These are phyloP conservation scores for Aspergillus sp. DNA, from an alignment of 2,329 filamentous ascomycete genomes.

Conservation along the genomic window DNA sequence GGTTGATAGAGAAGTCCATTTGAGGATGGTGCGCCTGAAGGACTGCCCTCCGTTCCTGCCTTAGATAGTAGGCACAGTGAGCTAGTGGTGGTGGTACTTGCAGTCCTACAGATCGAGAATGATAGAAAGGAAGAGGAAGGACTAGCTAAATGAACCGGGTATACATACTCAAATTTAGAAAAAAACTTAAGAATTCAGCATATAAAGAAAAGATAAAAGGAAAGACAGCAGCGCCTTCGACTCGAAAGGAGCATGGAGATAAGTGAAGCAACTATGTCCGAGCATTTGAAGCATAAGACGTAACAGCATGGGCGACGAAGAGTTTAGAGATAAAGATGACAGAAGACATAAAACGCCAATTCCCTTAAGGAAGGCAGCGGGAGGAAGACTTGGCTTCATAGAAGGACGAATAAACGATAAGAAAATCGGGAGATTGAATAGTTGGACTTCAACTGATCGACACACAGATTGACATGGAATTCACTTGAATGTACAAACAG, in stretches of 20 bases:
- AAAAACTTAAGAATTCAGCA: background rate
- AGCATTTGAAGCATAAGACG: background rate
- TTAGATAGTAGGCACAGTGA: background rate
- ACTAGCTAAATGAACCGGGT: background rate
- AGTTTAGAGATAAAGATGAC: background rate
- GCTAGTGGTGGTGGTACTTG: background rate
- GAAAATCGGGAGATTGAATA: constrained; percentile 10
- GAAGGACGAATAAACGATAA: background rate
- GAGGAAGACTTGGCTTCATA: background rate
- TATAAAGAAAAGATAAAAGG: background rate
- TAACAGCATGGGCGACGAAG: background rate
- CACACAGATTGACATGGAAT: background rate
- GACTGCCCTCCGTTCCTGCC: background rate
- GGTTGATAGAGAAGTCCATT: background rate
- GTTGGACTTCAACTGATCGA: background rate
- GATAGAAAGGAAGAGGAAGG: background rate
- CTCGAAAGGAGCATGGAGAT: background rate
- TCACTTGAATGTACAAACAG: background rate
- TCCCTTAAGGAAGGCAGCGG: constrained; percentile 7
- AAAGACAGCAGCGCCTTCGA: background rate
- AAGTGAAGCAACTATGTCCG: background rate
- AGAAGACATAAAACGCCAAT: constrained; percentile 1
- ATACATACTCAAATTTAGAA: background rate
- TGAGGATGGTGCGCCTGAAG: background rate
- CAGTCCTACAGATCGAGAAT: background rate